Base-by-base conservation (phyloP, 805 yeast genomes). In the Candida vartiovaarae region DNA sequence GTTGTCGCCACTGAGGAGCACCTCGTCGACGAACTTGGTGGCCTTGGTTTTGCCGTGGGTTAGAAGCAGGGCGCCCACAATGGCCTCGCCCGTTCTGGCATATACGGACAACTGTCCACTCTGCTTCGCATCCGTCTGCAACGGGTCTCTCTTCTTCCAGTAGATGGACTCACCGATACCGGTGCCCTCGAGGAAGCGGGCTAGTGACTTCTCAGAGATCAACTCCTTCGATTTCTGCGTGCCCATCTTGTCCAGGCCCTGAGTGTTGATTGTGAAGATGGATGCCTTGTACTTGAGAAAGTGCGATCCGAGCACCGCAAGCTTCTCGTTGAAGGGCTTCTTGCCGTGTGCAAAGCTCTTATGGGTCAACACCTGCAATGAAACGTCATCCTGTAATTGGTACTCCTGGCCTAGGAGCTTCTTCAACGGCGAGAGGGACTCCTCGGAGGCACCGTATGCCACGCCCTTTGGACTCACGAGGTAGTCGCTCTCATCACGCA, bases 341-440 rank as follows among this genome's bases (percentile, higher is more conserved):
- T 76, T 70, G 8, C 96, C 97, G 65, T 87, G 95, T 5, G 95
- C 95, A 71, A 89, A 91, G 24, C 96, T 86, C 67, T 91, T 91
- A 67, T 91, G 97, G 5, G 97, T 90, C 55, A 90, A 68, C 34
- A 86, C 80, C 66, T 91, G 98, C 48, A 88, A 68, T 24, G 83
- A 65, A 46, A 83, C 52, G 6, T 72, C 71, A 55, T 86, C 84
- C 4, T 82, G 70, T 35, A 90, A 67, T 35, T 68, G 51, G 55
- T 70, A 80, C 47, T 74, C 68, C 24, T 67, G 68, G 28, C 68
- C 71, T 11, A 83, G 63, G 50, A 78, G 76, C 28, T 54, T 48
- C 54, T 77, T 76, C 42, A 82, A 62, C 29, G 70, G 66, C 41
- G 61, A 57, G 36, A 83, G 59, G 43, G 81, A 76, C 9, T 72